A percentile compares a stretch with the other conserved stretches of the same genome.
These are phyloP conservation scores for Rhypophila decipiens DNA, from an alignment of 495 filamentous ascomycete species.

Conservation along the genomic window DNA sequence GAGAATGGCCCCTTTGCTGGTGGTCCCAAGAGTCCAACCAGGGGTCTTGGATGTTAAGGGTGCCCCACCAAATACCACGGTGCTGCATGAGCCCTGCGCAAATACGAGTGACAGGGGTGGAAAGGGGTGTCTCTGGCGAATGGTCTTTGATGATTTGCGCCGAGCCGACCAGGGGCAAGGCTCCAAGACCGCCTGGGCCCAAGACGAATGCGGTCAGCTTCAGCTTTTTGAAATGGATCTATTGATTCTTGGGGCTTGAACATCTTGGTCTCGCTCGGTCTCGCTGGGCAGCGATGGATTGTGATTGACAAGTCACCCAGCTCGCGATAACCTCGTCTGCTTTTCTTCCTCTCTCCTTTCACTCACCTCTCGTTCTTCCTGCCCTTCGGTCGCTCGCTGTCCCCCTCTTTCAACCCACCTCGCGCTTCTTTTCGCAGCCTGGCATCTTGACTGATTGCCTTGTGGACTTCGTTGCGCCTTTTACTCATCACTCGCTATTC, in stretches of 20 bases:
- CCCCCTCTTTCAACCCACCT: neutral
- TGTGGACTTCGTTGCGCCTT: neutral
- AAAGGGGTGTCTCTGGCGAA: neutral
- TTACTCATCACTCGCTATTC: neutral
- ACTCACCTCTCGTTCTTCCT: neutral
- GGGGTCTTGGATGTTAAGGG: neutral
- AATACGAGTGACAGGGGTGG: constrained; percentile 8
- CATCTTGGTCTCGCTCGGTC: neutral
- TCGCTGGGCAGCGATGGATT: neutral
- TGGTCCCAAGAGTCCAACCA: neutral
- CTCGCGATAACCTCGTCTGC: constrained; percentile 1
- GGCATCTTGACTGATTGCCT: neutral
- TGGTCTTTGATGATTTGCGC: too few relatives aligned
- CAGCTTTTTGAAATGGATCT: neutral
- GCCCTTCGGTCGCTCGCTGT: neutral
- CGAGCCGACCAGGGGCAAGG: neutral
- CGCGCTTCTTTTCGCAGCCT: neutral
- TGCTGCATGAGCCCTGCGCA: constrained; percentile 1
- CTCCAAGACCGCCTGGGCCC: too few relatives aligned
- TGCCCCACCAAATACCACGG: neutral
- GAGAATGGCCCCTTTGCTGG: neutral
- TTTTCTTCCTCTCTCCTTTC: neutral
- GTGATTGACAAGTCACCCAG: neutral
- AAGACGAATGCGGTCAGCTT: neutral
- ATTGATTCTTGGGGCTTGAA: too few relatives aligned